These are phyloP conservation scores for Pseudocercospora musae DNA, from an alignment of 2,329 filamentous ascomycete species.

Conservation along the genomic window DNA sequence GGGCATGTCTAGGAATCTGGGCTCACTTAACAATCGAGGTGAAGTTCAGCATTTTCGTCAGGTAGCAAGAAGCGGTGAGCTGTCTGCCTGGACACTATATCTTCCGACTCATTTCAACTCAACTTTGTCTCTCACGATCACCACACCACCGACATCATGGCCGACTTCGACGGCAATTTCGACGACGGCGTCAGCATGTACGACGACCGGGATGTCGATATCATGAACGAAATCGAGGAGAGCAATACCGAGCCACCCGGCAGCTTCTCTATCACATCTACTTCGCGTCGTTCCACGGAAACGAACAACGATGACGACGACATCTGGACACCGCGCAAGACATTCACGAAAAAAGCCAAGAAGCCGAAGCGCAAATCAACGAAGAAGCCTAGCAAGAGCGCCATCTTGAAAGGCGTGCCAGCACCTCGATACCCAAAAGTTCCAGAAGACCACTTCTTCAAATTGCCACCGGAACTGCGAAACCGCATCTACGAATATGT, in stretches of 20 bases:
- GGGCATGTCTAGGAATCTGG: background rate
- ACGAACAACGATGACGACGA: too few species aligned
- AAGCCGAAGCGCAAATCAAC: background rate
- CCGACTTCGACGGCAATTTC: background rate
- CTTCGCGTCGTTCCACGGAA: too few species aligned
- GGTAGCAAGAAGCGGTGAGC: background rate
- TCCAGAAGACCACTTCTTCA: background rate
- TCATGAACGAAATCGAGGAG: too few species aligned
- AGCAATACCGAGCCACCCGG: too few species aligned
- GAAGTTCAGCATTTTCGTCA: background rate
- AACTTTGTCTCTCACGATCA: background rate
- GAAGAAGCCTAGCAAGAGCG: background rate
- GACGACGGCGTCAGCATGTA: background rate
- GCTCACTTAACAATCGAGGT: background rate
- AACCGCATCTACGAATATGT: conserved; percentile 5
- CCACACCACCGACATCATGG: background rate
- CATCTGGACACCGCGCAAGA: background rate
- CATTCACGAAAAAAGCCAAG: background rate
- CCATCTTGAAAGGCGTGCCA: background rate
- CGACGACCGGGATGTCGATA: too few species aligned
- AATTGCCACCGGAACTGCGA: background rate
- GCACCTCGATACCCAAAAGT: background rate
- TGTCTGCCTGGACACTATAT: background rate
- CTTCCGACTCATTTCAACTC: background rate
- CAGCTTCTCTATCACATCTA: too few species aligned